phyloP scores from a whole-genome alignment of 345 rosid genomes.

The Lenwebbia sp. region DNA sequence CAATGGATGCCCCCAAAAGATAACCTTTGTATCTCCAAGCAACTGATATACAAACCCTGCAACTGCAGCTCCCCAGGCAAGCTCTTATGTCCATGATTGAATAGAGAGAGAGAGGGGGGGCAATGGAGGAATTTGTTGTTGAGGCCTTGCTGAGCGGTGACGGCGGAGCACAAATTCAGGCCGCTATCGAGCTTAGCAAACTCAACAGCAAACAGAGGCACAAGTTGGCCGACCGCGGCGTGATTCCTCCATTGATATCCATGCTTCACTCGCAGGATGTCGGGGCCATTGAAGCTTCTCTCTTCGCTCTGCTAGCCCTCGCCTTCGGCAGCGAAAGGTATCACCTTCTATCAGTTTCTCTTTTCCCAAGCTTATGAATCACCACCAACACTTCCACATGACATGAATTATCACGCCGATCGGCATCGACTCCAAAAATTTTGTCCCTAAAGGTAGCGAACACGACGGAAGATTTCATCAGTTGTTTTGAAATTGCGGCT shows the following conservation, averaged over 20 bases:
- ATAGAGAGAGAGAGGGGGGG: not conserved
- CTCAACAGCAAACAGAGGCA: conserved; percentile 46
- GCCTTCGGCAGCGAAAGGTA: conserved; percentile 91
- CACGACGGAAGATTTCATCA: not conserved
- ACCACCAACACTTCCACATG: not conserved
- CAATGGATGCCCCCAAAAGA: conserved; percentile 63
- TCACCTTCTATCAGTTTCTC: not conserved
- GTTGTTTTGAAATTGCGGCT: not conserved
- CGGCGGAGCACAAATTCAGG: conserved; percentile 44
- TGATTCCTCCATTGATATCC: conserved; percentile 51
- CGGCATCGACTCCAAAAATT: not conserved
- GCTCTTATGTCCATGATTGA: not conserved
- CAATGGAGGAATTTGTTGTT: conserved; percentile 40
- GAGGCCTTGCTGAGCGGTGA: conserved; percentile 45
- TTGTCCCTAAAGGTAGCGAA: too few species aligned
- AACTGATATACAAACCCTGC: conserved; percentile 14
- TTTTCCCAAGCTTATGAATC: not conserved
- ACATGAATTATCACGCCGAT: not conserved
- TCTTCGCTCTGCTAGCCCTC: conserved; percentile 64
- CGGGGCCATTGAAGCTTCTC: conserved; percentile 58
- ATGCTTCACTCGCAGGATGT: conserved; percentile 59
- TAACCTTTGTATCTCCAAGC: conserved; percentile 47
- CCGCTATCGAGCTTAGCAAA: conserved; percentile 43
- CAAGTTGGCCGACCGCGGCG: conserved; percentile 49
- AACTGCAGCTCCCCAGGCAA: not conserved